Percentiles rank a stretch among this genome's conserved stretches.
These are phyloP conservation scores for Penicillium sp. DNA, from an alignment of 2,329 filamentous ascomycete species.

Conservation along the genomic window DNA sequence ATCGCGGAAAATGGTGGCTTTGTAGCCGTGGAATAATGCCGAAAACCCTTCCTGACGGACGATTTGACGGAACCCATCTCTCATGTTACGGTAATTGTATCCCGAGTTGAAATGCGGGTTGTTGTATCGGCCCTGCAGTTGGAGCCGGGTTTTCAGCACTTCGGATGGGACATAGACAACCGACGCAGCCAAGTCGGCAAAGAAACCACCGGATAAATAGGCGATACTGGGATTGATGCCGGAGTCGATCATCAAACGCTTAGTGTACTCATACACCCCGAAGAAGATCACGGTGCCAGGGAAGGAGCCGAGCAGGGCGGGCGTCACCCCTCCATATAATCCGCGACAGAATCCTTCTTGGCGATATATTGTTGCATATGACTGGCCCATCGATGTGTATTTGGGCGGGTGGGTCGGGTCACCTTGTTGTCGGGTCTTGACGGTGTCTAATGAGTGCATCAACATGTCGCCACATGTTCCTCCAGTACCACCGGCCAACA, in stretches of 20 bases:
- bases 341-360: conserved; percentile 86
- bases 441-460: conserved; percentile 98
- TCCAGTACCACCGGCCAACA: conserved; percentile 91
- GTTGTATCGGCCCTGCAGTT: conserved; percentile 91
- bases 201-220: conserved; percentile 83
- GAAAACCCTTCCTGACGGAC: conserved; percentile 75
- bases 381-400: conserved; percentile 85
- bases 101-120: conserved; percentile 92
- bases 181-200: conserved; percentile 89
- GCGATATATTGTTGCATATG: conserved; percentile 87
- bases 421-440: conserved; percentile 96
- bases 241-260: conserved; percentile 79
- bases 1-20: conserved; percentile 90
- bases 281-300: conserved; percentile 94
- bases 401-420: conserved; percentile 90
- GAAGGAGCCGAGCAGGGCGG: conserved; percentile 88
- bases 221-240: conserved; percentile 79
- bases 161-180: conserved; percentile 95
- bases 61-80: conserved; percentile 83
- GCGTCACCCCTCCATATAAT: conserved; percentile 89
- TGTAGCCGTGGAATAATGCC: conserved; percentile 95
- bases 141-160: conserved; percentile 93
- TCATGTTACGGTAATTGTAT: conserved; percentile 89
- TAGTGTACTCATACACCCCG: conserved; percentile 93
- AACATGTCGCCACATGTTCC: conserved; percentile 93